phyloP scores from a whole-genome alignment of 345 rosid genomes.

The Excoecaria agallocha region DNA sequence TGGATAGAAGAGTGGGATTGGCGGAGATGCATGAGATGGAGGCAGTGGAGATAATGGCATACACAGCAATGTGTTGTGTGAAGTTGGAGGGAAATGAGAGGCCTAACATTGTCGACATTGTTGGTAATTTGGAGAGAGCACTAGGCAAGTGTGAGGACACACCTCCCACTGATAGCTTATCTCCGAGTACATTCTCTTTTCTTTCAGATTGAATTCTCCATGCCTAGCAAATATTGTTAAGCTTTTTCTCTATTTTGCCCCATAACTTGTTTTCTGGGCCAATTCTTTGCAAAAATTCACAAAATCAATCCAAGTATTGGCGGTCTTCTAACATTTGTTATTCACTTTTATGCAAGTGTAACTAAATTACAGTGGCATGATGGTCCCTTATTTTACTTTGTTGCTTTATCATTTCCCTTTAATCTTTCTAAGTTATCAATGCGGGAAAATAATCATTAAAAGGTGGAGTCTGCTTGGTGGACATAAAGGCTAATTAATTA shows the following conservation, averaged over 20 bases:
- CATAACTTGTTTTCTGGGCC: no score
- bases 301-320: no score
- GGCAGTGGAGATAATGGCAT: conserved; percentile 50
- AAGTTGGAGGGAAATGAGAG: conserved; percentile 54
- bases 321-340: no score
- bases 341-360: not conserved
- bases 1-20: conserved; percentile 44
- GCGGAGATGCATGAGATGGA: conserved; percentile 36
- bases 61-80: conserved; percentile 44
- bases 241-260: no score
- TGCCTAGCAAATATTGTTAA: not conserved
- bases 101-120: conserved; percentile 47
- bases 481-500: not conserved
- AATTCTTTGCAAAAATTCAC: no score
- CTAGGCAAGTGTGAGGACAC: conserved; percentile 35
- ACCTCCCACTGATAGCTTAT: conserved; percentile 19
- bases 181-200: conserved; percentile 25
- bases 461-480: not conserved
- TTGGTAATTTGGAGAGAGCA: conserved; percentile 53
- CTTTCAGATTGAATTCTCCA: conserved; percentile 33
- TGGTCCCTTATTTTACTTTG: conserved; percentile 11
- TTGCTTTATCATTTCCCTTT: conserved; percentile 6
- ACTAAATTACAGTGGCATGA: not conserved
- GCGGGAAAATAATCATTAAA: not conserved
- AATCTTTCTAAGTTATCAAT: not conserved